Base-by-base conservation (phyloP, 352 stramenopile genomes). In the Phytophthora sansomeana region DNA sequence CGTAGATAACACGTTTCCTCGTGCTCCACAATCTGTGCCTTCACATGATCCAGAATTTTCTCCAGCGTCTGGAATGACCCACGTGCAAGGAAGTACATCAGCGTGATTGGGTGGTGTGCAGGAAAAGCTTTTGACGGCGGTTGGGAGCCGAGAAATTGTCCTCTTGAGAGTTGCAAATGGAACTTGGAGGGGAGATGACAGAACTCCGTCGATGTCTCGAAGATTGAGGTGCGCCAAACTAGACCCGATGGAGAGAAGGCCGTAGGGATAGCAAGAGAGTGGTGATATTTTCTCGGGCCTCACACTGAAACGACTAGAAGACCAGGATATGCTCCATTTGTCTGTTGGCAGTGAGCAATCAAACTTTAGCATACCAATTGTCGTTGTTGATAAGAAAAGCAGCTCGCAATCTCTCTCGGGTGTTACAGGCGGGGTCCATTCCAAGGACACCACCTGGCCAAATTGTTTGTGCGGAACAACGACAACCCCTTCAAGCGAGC, bases 1-100 rank as follows among this genome's bases (percentile, higher is more conserved):
- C 78, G 79, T 24, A 95, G 29, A 63, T 94, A 96, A 39, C 85
- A 93, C 13, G 66, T 76, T 71, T 93, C 84, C 58, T 95, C 81
- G 43, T 95, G 82, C 36, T 83, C 74, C 16, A 77, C n/a, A 41
- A 96, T 80, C 30, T 74, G 77, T 3, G 62, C 43, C 43, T 84
- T 78, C 39, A 95, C 72, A 32, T 93, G 69, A 26, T 85, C 69
- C 8, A 94, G 58, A 17, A 89, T 43, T 17, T 57, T 73, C 43
- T 92, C 68, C 4, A 93, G 60, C n/a, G 71, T 89, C 16, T 69
- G 44, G 30, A 95, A 93, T 13, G 76, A 86, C 11, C 89, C 85
- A 36, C 83, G 63, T 46, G 78, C 72, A 5, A 96, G 77, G 32
- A 95, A 69, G 54, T 90, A 93, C 42, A 93, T 69, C 28, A 96